A percentile compares a stretch with the other conserved stretches of the same genome.
These are phyloP conservation scores for Coleophoma eucalyptorum DNA, from an alignment of 2,329 filamentous ascomycete species.

Conservation along the genomic window DNA sequence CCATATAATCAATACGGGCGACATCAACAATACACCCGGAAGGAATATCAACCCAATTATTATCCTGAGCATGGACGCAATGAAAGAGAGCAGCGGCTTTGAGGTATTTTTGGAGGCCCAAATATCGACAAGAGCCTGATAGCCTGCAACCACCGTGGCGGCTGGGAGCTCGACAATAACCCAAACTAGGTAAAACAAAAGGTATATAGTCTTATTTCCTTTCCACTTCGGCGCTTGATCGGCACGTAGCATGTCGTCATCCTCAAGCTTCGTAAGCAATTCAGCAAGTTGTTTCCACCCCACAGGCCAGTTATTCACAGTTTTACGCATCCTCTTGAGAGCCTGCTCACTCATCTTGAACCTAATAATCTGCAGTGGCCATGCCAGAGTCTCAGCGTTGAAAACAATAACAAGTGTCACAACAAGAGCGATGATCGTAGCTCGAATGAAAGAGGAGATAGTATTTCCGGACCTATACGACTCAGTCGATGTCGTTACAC, in stretches of 20 bases:
- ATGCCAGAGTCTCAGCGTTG: background rate
- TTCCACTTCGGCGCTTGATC: background rate
- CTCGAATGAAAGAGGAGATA: background rate
- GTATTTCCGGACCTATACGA: background rate
- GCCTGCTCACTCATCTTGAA: background rate
- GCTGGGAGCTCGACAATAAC: background rate
- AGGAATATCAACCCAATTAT: background rate
- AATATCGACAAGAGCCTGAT: background rate
- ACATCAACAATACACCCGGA: background rate
- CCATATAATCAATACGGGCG: background rate
- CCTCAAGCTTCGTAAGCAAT: background rate
- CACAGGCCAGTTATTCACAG: background rate
- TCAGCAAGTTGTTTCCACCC: background rate
- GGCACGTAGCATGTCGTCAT: background rate
- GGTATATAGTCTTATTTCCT: background rate
- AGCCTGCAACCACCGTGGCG: background rate
- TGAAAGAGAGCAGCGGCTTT: background rate
- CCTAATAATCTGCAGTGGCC: background rate
- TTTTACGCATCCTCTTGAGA: background rate
- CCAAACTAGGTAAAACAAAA: background rate
- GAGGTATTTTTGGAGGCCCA: background rate
- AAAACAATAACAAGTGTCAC: background rate
- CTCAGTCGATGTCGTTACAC: background rate
- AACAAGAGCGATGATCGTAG: background rate
- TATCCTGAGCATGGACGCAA: background rate